Base-by-base conservation (phyloP, 306 rosid genomes). In the Arachis hypogaea region DNA sequence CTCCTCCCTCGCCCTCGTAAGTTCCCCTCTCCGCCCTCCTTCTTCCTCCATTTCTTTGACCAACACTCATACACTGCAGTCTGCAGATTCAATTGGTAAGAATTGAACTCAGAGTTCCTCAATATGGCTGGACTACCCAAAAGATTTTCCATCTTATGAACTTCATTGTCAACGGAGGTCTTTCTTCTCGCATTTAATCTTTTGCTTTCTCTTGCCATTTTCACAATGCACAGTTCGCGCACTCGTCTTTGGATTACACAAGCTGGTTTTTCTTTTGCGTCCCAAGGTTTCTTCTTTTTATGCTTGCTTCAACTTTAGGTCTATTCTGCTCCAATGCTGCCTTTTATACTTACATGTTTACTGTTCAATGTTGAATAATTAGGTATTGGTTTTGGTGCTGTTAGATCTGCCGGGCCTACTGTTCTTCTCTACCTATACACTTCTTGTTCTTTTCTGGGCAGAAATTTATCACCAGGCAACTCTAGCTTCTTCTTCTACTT, bases 111-210 rank as follows among this genome's bases (percentile, higher is more conserved):
- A 88, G 98, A 91, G 98, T 94, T 41, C 98, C 98, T 3, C 94
- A 91, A 61, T 94, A 88, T 63, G 95, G 98, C 11, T 94, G 99
- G 99, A 94, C 99, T 0, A 94, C 96, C 5, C 99, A 94, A 86
- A 94, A 94, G 71, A 88, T 94, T 69, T 94, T 94, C 62, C 99
- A 94, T 85, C 93, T 94, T 49, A 92, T 92, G 99, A 94, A 94
- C 81, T 94, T 94, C 85, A 73, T 94, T 71, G 87, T 94, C 66
- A 92, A 86, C 77, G 97, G 97, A 88, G 97, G 99, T 94, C 41
- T 77, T 84, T 85, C 5, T 41, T 86, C 42, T 55, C 59, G 33
- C 70, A 8, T 41, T 62, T 14, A 45, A 45, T 40, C 3, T 57
- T 9, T 65, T 2, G 49, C 44, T 30, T 22, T 14, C n/a, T 55